Evolutionary conservation across 805 yeast species (phyloP), one percentile per base, ranked within the genome.

Genomic region (Candida boidinii): DNA sequence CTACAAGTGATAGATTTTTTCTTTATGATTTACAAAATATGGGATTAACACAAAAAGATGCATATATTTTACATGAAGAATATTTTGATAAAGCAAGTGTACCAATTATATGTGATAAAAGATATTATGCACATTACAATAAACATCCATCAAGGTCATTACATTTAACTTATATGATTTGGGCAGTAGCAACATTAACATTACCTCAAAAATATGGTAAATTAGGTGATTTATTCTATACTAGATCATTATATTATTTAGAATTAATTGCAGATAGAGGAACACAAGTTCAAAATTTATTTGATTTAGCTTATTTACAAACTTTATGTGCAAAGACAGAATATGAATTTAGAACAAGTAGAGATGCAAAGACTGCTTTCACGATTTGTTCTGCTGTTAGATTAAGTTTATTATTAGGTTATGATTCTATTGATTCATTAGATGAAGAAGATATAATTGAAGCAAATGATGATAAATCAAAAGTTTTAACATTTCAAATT

Each of bases 381-480:
- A 47, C 58, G 9, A 39, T 52, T 23, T 39, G 48, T 14, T 29
- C 38, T 7, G 48, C 52, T 4, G 51, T 49, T 9, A 40, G 60
- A 27, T 31, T 51, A 26, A 36, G 52, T 5, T 58, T 52, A 39
- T 39, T 54, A 37, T 41, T 44, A 30, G 54, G 54, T 5, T 51
- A 41, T 33, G 58, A 54, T 41, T 53, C 49, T 34, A 39, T 53
- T 7, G 60, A 54, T 37, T 30, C 49, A 12, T 38, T 52, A 31
- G 7, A 20, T 10, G 17, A 17, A 18, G n/a, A 17, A 10, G 7
- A 7, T 5, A 4, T 10, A 19, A 23, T 11, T 23, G 28, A 16
- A 38, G 33, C 10, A 26, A 25, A 12, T 21, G 20, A 26, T 21
- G 29, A 19, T 9, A 28, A 4, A 6, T 29, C 4, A 11, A 22